These are phyloP conservation scores for Fonsecaea pedrosoi DNA, from an alignment of 2,329 filamentous ascomycete genomes.

Conservation along the genomic window DNA sequence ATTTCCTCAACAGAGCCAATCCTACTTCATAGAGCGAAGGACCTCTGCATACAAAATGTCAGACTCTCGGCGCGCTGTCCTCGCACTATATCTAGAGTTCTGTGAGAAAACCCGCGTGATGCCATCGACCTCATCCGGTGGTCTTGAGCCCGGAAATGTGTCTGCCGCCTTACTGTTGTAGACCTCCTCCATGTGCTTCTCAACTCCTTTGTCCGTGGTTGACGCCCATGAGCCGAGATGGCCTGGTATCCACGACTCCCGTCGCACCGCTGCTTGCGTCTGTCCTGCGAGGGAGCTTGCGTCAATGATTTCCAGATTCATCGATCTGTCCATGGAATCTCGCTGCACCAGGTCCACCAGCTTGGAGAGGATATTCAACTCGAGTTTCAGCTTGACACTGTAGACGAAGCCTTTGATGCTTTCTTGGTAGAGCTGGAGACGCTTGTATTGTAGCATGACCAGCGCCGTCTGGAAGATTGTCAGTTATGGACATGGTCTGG, in stretches of 20 bases:
- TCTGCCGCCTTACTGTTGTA: neutral
- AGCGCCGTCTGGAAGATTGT: slow-evolving; percentile 44
- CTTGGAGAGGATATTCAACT: slow-evolving; percentile 56
- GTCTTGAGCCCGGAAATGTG: neutral
- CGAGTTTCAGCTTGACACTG: slow-evolving; percentile 58
- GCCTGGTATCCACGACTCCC: neutral
- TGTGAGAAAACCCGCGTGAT: slow-evolving; percentile 11
- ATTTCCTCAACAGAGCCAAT: slow-evolving; percentile 91
- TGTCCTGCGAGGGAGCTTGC: slow-evolving; percentile 17
- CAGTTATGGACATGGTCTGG: neutral
- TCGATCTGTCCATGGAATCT: slow-evolving; percentile 18
- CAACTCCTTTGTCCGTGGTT: neutral
- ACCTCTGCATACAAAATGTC: slow-evolving; percentile 29
- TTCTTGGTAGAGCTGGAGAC: slow-evolving; percentile 55
- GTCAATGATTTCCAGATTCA: slow-evolving; percentile 28
- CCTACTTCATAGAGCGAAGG: slow-evolving; percentile 71
- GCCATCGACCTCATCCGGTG: slow-evolving; percentile 4
- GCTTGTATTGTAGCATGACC: slow-evolving; percentile 52
- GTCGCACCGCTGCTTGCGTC: slow-evolving; percentile 15
- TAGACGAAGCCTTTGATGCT: slow-evolving; percentile 56
- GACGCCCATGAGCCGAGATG: neutral
- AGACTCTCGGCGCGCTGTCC: slow-evolving; percentile 16
- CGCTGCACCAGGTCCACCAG: slow-evolving; percentile 49
- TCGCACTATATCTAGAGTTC: slow-evolving; percentile 2
- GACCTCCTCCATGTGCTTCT: slow-evolving; percentile 11